A percentile compares a stretch with the other conserved stretches of the same genome.
phyloP scores from a whole-genome alignment of 352 stramenopile genomes.

The Phytophthora aleatoria region DNA sequence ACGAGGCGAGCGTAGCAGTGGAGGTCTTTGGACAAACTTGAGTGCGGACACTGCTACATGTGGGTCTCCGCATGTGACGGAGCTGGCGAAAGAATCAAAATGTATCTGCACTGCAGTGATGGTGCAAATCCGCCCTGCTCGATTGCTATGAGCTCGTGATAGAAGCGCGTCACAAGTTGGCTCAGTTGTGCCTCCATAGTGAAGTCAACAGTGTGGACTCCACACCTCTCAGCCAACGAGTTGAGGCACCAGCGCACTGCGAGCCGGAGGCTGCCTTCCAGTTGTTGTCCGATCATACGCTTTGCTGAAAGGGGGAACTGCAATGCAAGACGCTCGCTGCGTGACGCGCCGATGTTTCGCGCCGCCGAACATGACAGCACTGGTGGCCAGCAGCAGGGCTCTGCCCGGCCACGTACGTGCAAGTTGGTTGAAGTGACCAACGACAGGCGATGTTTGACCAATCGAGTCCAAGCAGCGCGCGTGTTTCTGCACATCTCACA shows the following conservation, averaged over 20 bases:
- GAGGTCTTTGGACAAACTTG: not conserved
- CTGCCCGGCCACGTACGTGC: conserved; percentile 8
- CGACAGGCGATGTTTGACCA: conserved; percentile 11
- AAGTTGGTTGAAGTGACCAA: conserved; percentile 27
- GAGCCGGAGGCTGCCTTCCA: conserved; percentile 6
- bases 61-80: conserved; percentile 7
- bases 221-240: conserved; percentile 3
- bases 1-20: not conserved
- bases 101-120: conserved; percentile 2
- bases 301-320: conserved; percentile 21
- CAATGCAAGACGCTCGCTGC: conserved; percentile 19
- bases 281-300: conserved; percentile 21
- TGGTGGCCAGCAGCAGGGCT: conserved; percentile 23
- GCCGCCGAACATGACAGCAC: conserved; percentile 12
- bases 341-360: conserved; percentile 37
- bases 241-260: not conserved
- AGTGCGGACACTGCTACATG: not conserved
- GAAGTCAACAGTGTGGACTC: not conserved
- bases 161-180: conserved; percentile 19
- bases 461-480: conserved; percentile 7
- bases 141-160: conserved; percentile 18
- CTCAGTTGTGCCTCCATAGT: too few species aligned
- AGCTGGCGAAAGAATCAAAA: conserved; percentile 9
- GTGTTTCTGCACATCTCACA: conserved; percentile 5
- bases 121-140: conserved; percentile 20